Evolutionary conservation across 2,329 filamentous ascomycete genomes (phyloP), one percentile per base, ranked within the genome.

Genomic region (Amylocarpus encephaloides): DNA sequence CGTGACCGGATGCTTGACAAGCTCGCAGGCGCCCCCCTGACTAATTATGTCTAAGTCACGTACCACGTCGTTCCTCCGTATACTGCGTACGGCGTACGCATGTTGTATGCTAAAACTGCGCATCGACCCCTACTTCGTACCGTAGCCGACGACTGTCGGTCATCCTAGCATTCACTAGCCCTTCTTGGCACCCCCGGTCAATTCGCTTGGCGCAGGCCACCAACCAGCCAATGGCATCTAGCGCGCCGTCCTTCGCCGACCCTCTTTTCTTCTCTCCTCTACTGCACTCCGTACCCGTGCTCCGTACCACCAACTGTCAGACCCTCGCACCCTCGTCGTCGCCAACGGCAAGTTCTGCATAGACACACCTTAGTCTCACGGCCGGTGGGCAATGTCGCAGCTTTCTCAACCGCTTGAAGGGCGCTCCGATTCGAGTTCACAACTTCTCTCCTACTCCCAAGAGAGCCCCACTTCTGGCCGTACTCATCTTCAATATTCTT

Each of bases 301-400:
- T n/a, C n/a, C n/a, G n/a, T n/a, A n/a, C n/a, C n/a, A n/a, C n/a
- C 38, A n/a, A 40, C 43, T 45, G 38, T 33, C 46, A 44, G 40
- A 51, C 54, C 42, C 48, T 26, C 22, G 22, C 22, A 26, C 22
- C 22, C 22, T 26, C 22, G 22, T 26, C 22, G 38, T 53, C 49
- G 53, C 55, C 59, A 62, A 11, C 18, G 4, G 12, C 12, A 57
- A 54, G 53, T 16, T 11, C 38, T 40, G n/a, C 11, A 40, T 19
- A 16, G n/a, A 19, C 45, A 47, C 42, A 43, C 48, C 51, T 40
- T 51, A 58, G 57, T 62, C 59, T 58, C 58, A 58, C 19, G 33
- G 46, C 56, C 52, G 51, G 46, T 53, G 54, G 60, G 59, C 51
- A 43, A 64, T 65, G 62, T 64, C 62, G 57, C 58, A 66, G 55